Base-by-base conservation (phyloP, 164 flowering plant species). In the Dillenia suffruticosa region DNA sequence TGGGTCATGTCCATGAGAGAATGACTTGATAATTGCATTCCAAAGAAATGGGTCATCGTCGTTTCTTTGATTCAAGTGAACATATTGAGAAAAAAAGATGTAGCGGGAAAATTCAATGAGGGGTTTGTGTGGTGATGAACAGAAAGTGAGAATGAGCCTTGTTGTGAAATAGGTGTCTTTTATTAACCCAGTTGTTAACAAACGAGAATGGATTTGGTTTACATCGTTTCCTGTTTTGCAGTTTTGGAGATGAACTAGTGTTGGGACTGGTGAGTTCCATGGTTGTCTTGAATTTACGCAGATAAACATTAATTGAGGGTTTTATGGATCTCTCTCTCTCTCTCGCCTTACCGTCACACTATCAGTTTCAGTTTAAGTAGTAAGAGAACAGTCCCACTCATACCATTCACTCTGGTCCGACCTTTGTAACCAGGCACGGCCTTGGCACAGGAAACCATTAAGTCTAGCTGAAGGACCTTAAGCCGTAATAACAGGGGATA, bases 21-120 rank as follows among this genome's bases (percentile, higher is more conserved):
- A 79, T 1, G 87, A 68, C 63, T 75, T 86, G 44, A 86, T 78
- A 12, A 86, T 55, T 40, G 78, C 79, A 49, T 88, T 88, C 84
- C 89, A 84, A 8, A 82, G 76, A 67, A 79, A 79, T 19, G 85
- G 85, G 63, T 81, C 74, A 10, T 32, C 51, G 0, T 59, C 61
- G 26, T 59, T 15, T 24, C 53, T 49, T 9, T 10, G 14, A 16
- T 32, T 19, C 1, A 52, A 17, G 40, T 32, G 32, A 14, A 70
- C 70, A 9, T 67, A 67, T 11, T 62, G 73, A 6, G 73, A 69
- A 17, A 84, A 65, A 65, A 84, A 81, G 54, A 84, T 47, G 65
- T 64, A 65, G 44, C 84, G 83, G 49, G 88, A 84, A 62, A 86
- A 88, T 13, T 80, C 63, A 19, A 72, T 10, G 26, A 83, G 80